Evolutionary conservation across 345 rosid genomes (phyloP), one percentile per base, ranked within the genome.

Genomic region (Angophora floribunda): DNA sequence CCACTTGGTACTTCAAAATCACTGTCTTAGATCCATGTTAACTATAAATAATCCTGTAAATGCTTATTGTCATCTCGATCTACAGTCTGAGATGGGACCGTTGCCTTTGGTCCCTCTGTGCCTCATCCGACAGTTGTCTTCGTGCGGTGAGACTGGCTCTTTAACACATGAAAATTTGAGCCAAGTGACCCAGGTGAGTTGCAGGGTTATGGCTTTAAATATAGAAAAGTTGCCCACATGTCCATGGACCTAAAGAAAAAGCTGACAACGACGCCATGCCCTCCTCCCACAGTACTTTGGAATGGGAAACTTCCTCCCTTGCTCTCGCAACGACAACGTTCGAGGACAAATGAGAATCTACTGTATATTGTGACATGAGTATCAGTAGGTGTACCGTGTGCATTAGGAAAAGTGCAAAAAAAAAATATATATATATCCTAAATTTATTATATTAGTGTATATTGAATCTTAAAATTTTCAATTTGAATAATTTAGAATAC

Each of bases 401-500:
- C 61, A 55, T 55, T 55, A 22, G 61, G 2, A 55, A 22, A 22
- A 55, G 9, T 55, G 1, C 0, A 4, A 22, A 55, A 55, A 21
- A 53, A 21, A 22, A 2, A 36, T 36, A 36, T 36, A 36, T 4
- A 36, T 36, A 36, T 36, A 36, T 36, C 41, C 41, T 36, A 36
- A 36, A 36, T 36, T 36, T 36, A 36, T 36, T 36, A 36, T 36
- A 36, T 36, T 36, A 36, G 41, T 36, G 41, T 36, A 2, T 36
- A 4, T 36, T 36, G 41, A 55, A 55, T 9, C 0, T 21, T 55
- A 55, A 55, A 0, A 1, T 55, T 55, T 55, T 55, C 0, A 55
- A 55, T 55, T 22, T 0, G 28, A 55, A 5, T 12, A 55, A 55
- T 22, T 55, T 0, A 55, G 0, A 2, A 0, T 55, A 0, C 0